Conservation (phyloP, 2,329 filamentous ascomycete genomes). For the Monosporascus cannonballus region DNA sequence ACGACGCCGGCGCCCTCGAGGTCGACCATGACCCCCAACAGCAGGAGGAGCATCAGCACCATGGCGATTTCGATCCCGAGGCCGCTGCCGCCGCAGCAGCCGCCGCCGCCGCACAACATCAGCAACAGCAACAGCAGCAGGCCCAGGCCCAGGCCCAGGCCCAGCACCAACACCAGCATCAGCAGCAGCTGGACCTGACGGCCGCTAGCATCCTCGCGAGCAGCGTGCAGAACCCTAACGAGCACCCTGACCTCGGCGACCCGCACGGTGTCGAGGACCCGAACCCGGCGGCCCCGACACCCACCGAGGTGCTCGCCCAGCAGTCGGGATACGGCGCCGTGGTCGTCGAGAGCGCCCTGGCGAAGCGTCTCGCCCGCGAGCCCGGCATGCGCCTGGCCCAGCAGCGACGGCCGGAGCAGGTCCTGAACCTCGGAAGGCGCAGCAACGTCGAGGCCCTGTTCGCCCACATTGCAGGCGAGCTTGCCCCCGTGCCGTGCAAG, state of each 20-base stretch:
- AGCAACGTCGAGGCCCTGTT: constrained; percentile 57
- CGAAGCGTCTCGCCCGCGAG: constrained; percentile 46
- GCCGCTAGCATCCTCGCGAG: constrained; percentile 25
- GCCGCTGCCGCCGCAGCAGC: constrained; percentile 27
- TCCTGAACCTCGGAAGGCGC: constrained; percentile 48
- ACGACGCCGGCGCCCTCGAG: constrained; percentile 17
- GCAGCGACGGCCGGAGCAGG: constrained; percentile 48
- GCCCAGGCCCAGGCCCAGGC: constrained; percentile 10
- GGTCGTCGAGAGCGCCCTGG: constrained; percentile 47
- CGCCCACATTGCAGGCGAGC: constrained; percentile 48
- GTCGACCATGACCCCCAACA: constrained; percentile 15
- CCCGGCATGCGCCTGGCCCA: constrained; percentile 42
- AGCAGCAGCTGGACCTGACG: constrained; percentile 25
- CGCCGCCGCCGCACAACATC: constrained; percentile 25
- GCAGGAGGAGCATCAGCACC: constrained; percentile 16
- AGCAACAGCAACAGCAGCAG: constrained; percentile 26
- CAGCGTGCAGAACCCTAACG: constrained; percentile 23
- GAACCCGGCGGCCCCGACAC: constrained; percentile 22
- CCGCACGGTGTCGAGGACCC: constrained; percentile 13
- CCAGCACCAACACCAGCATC: background rate
- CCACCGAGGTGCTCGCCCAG: constrained; percentile 40
- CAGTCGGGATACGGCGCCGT: constrained; percentile 41
- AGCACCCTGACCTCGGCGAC: constrained; percentile 23
- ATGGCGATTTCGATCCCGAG: constrained; percentile 18
- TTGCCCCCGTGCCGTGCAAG: constrained; percentile 45